Evolutionary conservation across 1,139 yeast species (phyloP).

Genomic region (Taphrina sp.): DNA sequence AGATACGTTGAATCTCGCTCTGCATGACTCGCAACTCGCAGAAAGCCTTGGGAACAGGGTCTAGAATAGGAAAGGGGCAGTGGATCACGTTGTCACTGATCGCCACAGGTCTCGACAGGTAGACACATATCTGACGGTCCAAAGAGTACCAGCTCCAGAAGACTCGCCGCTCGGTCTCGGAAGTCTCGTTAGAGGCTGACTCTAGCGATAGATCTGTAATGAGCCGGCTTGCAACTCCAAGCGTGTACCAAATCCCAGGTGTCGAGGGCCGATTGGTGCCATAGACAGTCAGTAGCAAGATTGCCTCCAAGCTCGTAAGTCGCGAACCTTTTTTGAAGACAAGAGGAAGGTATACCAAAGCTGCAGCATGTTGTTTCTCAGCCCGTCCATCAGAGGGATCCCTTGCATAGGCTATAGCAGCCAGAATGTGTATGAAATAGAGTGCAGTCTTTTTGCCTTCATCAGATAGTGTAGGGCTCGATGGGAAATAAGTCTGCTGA

Average conservation of each 20-base stretch:
- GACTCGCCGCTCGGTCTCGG: slow-evolving; percentile 68
- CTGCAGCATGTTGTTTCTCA: slow-evolving; percentile 71
- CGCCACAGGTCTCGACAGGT: slow-evolving; percentile 70
- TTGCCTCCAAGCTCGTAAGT: slow-evolving; percentile 70
- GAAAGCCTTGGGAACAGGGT: slow-evolving; percentile 48
- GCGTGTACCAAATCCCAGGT: slow-evolving; percentile 90
- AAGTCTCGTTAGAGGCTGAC: slow-evolving; percentile 42
- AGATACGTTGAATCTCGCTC: slow-evolving; percentile 68
- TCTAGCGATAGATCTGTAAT: slow-evolving; percentile 84
- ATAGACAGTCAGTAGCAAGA: slow-evolving; percentile 64
- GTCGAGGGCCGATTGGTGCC: slow-evolving; percentile 55
- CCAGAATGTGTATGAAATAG: slow-evolving; percentile 68
- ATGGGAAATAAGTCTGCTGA: slow-evolving; percentile 68
- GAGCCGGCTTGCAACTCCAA: slow-evolving; percentile 75
- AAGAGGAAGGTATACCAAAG: slow-evolving; percentile 59
- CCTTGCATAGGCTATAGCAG: slow-evolving; percentile 77
- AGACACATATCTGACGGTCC: slow-evolving; percentile 75
- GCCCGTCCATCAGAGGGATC: slow-evolving; percentile 69
- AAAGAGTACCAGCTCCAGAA: slow-evolving; percentile 88
- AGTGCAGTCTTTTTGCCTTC: slow-evolving; percentile 50
- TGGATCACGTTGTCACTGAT: slow-evolving; percentile 46
- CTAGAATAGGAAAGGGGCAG: slow-evolving; percentile 18
- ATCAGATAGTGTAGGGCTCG: slow-evolving; percentile 66
- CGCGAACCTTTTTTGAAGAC: slow-evolving; percentile 61
- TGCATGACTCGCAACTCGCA: slow-evolving; percentile 70